A percentile compares a stretch with the other conserved stretches of the same genome.
Evolutionary conservation across 768 basidiomycete species (phyloP).

Genomic region (Auricularia sp.): DNA sequence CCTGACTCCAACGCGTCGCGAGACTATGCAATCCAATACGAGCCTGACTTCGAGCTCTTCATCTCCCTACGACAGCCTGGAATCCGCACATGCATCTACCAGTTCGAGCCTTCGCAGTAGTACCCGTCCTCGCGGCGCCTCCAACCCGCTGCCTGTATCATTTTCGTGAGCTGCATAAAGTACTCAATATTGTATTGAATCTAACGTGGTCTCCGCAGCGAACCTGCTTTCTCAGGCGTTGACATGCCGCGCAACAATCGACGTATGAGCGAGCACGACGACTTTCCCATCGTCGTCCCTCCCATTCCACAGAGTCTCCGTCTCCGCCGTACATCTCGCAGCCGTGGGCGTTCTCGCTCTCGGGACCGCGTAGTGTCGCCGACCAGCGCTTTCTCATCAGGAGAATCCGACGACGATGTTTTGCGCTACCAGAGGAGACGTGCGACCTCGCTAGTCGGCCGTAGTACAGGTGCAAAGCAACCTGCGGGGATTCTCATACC

Average conservation of each 20-base stretch:
- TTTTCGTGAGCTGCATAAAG: background rate
- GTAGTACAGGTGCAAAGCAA: no score
- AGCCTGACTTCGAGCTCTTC: background rate
- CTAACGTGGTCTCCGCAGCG: background rate
- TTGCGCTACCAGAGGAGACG: no score
- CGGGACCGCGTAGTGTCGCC: background rate
- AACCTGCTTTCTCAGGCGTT: background rate
- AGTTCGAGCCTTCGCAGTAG: background rate
- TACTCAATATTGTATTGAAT: no score
- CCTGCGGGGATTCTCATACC: no score
- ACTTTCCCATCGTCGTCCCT: background rate
- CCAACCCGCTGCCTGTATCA: background rate
- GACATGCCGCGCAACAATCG: background rate
- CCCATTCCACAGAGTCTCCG: background rate
- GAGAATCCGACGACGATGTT: background rate
- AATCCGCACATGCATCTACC: background rate
- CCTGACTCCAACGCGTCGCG: background rate
- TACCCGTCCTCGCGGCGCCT: background rate
- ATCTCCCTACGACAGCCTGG: background rate
- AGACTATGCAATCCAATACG: background rate
- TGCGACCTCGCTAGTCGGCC: no score
- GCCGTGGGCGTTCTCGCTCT: background rate
- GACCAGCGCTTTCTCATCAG: background rate
- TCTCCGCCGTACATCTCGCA: background rate
- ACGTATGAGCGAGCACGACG: background rate